Base-by-base conservation (phyloP, 2,329 filamentous ascomycete species). In the Ambrosiella xylebori region DNA sequence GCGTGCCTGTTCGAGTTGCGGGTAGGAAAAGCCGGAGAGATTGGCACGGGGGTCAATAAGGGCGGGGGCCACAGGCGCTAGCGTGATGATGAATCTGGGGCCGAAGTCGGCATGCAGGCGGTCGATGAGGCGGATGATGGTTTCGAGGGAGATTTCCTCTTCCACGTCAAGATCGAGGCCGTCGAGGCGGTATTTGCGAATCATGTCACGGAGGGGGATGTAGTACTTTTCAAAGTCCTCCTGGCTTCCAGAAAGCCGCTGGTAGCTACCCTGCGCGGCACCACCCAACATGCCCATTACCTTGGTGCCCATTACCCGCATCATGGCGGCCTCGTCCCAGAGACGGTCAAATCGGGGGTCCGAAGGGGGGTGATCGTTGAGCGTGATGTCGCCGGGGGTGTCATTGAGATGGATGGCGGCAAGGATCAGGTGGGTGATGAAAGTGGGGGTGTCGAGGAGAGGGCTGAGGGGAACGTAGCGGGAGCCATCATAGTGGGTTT, bases 221-320 rank as follows among this genome's bases (percentile, higher is more conserved):
- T 95, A 94, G 71, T 85, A 88, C 13, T 71, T 68, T 69, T 94
- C 85, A 65, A 94, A 94, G 27, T 74, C 17, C 51, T 67, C 67
- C 58, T 80, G 79, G 35, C 15, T 15, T 65, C 84, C 79, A 38
- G 51, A 60, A 2, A 82, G 76, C 0, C 75, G 75, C 53, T 61
- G 35, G 58, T 79, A 95, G 11, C 81, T 85, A 9, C 89, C 90
- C 60, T 78, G 76, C 0, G 88, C 88, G 1, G 89, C 88, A 13
- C 90, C 90, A 44, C 90, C 90, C 1, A 95, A 74, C 86, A 96
- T 93, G 57, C 81, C 87, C 67, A 95, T 76, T 11, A 95, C 81
- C 64, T 85, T 88, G 62, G 95, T 76, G 47, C 88, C 88, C 6
- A 77, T 76, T 1, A 77, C 78, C 67, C 93, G 85, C 5, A 95